Conservation (phyloP, 805 yeast genomes). For the Starmerella potacharoeniae region DNA sequence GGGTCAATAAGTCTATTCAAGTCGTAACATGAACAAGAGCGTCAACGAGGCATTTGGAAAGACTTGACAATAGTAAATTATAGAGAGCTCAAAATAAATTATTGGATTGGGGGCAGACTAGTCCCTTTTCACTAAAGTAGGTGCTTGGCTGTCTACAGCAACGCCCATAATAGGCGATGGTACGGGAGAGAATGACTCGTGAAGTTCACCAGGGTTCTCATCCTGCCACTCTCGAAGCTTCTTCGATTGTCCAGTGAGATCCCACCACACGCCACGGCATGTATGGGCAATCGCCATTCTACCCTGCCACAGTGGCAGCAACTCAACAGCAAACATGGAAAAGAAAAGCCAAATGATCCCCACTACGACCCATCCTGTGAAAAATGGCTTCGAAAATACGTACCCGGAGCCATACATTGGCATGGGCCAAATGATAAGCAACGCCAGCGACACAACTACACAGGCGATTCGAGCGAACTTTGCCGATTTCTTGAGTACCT, state of each 20-base stretch:
- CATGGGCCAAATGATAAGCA: constrained; percentile 81
- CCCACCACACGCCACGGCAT: constrained; percentile 76
- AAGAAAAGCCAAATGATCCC: constrained; percentile 68
- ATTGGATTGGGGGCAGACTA: background rate
- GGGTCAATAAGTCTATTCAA: too few relatives aligned
- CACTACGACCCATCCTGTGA: constrained; percentile 83
- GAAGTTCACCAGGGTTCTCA: constrained; percentile 60
- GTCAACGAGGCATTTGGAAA: too few relatives aligned
- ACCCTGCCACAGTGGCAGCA: constrained; percentile 68
- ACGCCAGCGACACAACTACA: constrained; percentile 46
- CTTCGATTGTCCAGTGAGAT: constrained; percentile 58
- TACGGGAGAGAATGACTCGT: constrained; percentile 26
- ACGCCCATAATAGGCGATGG: constrained; percentile 6
- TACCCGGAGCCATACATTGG: constrained; percentile 82
- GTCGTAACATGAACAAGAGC: too few relatives aligned
- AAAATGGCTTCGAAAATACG: constrained; percentile 61
- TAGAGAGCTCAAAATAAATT: background rate
- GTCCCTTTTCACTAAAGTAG: constrained; percentile 8
- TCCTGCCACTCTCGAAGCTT: constrained; percentile 70
- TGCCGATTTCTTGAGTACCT: constrained; percentile 43
- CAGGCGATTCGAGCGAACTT: constrained; percentile 53
- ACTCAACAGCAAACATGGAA: constrained; percentile 40
- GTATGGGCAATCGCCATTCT: constrained; percentile 54
- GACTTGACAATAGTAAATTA: background rate
- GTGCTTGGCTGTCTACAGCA: background rate